A percentile compares a stretch with the other conserved stretches of the same genome.
phyloP scores from a whole-genome alignment of 208 protist genomes.

The Leishmania braziliensis region DNA sequence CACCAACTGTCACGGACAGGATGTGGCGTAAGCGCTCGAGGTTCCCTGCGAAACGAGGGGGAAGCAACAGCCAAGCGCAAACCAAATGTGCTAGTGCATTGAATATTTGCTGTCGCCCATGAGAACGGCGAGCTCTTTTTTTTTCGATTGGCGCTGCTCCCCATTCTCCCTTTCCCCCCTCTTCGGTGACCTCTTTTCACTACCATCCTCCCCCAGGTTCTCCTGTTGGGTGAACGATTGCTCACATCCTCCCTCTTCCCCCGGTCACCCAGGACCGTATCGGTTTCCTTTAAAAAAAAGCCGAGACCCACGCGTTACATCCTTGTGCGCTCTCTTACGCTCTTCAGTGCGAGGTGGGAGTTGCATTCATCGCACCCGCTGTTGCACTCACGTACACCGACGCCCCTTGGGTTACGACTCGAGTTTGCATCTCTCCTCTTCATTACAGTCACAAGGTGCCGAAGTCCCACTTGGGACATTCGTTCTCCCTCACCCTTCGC shows the following conservation, averaged over 20 bases:
- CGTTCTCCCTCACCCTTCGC: neutral
- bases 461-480: too few species aligned
- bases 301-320: neutral
- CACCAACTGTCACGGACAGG: neutral
- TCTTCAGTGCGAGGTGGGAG: neutral
- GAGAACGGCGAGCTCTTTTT: neutral
- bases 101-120: neutral
- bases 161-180: neutral
- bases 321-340: neutral
- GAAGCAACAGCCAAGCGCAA: neutral
- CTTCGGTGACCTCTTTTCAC: neutral
- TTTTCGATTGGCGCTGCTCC: neutral
- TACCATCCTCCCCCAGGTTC: neutral
- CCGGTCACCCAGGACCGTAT: too few species aligned
- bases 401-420: neutral
- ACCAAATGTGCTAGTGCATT: neutral
- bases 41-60: neutral
- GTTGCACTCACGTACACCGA: neutral
- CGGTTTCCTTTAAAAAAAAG: neutral
- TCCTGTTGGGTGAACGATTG: neutral
- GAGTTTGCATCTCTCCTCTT: neutral
- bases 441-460: neutral
- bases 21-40: neutral
- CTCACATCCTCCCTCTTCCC: neutral
- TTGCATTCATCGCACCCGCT: neutral